phyloP scores from a whole-genome alignment of 805 yeast genomes.

The Metschnikowia drakensbergensis region DNA sequence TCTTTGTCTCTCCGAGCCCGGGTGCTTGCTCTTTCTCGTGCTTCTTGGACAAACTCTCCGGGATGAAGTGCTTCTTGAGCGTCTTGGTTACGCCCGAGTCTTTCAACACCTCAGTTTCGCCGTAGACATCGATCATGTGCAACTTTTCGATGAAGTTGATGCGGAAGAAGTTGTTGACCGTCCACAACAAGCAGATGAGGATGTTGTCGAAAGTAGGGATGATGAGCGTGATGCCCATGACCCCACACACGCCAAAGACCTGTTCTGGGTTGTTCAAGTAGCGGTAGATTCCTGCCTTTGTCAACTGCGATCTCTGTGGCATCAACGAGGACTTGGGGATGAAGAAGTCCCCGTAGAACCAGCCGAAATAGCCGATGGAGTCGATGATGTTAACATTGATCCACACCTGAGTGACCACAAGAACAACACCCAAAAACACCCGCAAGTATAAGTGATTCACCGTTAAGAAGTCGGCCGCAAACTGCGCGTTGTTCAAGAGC shows the following conservation, averaged over 20 bases:
- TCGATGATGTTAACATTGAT: constrained; percentile 64
- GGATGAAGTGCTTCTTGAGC: constrained; percentile 40
- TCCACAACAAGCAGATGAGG: constrained; percentile 55
- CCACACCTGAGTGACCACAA: constrained; percentile 61
- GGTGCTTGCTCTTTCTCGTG: constrained; percentile 17
- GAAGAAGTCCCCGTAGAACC: constrained; percentile 87
- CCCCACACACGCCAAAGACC: constrained; percentile 70
- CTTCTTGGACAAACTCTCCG: constrained; percentile 36
- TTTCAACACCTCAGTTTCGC: constrained; percentile 54
- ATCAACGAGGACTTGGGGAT: constrained; percentile 44
- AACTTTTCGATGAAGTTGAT: constrained; percentile 72
- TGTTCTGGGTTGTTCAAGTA: constrained; percentile 83
- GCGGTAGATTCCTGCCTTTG: constrained; percentile 78
- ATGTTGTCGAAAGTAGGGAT: constrained; percentile 49
- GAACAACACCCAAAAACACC: constrained; percentile 53
- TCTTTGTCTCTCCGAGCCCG: not conserved
- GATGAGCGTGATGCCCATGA: constrained; percentile 71
- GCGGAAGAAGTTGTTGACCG: constrained; percentile 59
- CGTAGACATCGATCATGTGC: constrained; percentile 74
- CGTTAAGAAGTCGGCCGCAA: constrained; percentile 9
- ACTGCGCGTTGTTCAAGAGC: constrained; percentile 15
- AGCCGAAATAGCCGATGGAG: constrained; percentile 79
- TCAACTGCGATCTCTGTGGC: constrained; percentile 45
- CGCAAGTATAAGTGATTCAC: constrained; percentile 46
- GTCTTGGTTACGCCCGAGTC: constrained; percentile 49